Evolutionary conservation across 352 stramenopile species (phyloP).

Genomic region (Phytophthora pseudosyringae): DNA sequence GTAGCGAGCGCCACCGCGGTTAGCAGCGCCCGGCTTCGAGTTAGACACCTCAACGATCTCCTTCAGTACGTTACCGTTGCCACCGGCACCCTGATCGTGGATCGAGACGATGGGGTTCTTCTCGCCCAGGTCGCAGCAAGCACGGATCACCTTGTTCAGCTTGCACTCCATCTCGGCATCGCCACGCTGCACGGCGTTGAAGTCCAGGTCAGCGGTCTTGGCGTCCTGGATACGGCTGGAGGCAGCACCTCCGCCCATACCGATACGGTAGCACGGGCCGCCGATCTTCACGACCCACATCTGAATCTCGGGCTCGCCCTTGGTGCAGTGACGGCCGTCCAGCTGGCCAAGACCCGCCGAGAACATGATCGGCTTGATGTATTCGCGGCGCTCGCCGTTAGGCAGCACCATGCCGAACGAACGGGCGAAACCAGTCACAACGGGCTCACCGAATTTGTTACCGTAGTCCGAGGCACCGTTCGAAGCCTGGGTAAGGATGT

Average conservation of each 20-base stretch:
- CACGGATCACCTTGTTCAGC: conserved; percentile 99
- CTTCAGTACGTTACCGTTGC: conserved; percentile 99
- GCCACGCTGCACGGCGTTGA: conserved; percentile 99
- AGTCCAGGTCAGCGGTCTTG: conserved; percentile 96
- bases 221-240: conserved; percentile 95
- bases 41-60: conserved; percentile 96
- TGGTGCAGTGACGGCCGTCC: conserved; percentile 93
- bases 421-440: conserved; percentile 97
- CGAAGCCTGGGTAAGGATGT: conserved; percentile 97
- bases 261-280: conserved; percentile 98
- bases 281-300: conserved; percentile 99
- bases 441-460: conserved; percentile 99
- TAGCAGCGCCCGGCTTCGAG: conserved; percentile 88
- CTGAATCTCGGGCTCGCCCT: conserved; percentile 93
- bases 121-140: conserved; percentile 97
- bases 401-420: conserved; percentile 97
- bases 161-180: conserved; percentile 99
- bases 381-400: conserved; percentile 97
- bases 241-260: conserved; percentile 97
- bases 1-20: conserved; percentile 88
- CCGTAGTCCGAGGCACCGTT: conserved; percentile 99
- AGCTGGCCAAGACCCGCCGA: conserved; percentile 97
- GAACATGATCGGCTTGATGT: conserved; percentile 99
- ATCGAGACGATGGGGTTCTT: conserved; percentile 99
- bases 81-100: conserved; percentile 99